Percentiles rank a stretch among this genome's conserved stretches.
Conservation (phyloP, 2,329 filamentous ascomycete genomes). For the Aspergillus sp. region DNA sequence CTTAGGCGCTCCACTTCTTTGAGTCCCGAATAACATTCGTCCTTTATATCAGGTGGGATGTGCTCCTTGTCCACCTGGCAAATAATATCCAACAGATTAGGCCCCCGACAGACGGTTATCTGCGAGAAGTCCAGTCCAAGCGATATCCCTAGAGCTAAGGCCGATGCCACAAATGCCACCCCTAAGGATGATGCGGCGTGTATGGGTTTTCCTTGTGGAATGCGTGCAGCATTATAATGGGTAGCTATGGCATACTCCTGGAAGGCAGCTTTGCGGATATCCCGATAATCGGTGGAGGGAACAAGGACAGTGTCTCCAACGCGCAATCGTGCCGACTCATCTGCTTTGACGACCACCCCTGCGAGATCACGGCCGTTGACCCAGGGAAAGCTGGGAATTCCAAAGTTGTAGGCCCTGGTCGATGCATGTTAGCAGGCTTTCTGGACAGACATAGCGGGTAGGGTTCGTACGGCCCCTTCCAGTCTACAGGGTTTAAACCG, state of each 20-base stretch:
- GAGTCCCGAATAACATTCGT: constrained; percentile 62
- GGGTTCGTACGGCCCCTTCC: constrained; percentile 59
- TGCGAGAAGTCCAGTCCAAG: constrained; percentile 63
- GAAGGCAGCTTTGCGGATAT: constrained; percentile 68
- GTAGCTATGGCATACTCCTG: constrained; percentile 67
- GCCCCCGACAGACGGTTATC: constrained; percentile 46
- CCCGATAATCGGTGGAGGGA: constrained; percentile 73
- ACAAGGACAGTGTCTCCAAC: constrained; percentile 58
- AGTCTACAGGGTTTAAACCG: constrained; percentile 74
- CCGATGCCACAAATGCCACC: constrained; percentile 69
- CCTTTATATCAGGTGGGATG: constrained; percentile 60
- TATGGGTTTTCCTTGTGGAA: constrained; percentile 54
- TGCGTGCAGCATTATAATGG: constrained; percentile 62
- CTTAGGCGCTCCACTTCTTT: constrained; percentile 52
- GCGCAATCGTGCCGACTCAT: constrained; percentile 49
- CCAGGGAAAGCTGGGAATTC: constrained; percentile 65
- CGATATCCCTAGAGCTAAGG: constrained; percentile 65
- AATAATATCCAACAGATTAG: constrained; percentile 57
- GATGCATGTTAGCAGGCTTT: background rate
- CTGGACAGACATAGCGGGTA: background rate
- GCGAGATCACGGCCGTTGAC: constrained; percentile 69
- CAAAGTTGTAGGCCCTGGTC: constrained; percentile 66
- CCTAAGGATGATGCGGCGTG: constrained; percentile 63
- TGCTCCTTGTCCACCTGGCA: constrained; percentile 43
- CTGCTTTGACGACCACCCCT: constrained; percentile 58